Evolutionary conservation across 2,329 filamentous ascomycete genomes (phyloP).

Genomic region (Aspergillus thermomutatus): DNA sequence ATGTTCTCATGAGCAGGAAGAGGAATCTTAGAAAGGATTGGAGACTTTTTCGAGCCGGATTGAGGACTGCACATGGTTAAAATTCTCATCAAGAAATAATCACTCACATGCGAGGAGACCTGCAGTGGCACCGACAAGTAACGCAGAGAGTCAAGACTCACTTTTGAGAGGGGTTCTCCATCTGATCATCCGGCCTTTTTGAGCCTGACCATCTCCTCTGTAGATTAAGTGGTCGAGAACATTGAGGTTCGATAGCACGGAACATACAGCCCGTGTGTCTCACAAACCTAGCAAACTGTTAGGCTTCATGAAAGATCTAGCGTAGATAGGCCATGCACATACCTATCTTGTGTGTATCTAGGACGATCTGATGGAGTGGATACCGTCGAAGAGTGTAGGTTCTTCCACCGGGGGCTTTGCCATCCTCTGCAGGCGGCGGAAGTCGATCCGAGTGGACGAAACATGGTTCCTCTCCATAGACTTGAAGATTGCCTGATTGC

Average conservation of each 20-base stretch:
- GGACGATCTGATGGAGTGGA: constrained; percentile 3
- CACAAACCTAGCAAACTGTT: neutral
- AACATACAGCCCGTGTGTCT: neutral
- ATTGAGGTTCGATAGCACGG: neutral
- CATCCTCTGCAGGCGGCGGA: constrained; percentile 1
- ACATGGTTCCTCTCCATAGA: neutral
- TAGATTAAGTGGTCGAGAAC: constrained; percentile 3
- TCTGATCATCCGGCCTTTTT: constrained; percentile 19
- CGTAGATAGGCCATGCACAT: neutral
- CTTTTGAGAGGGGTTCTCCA: constrained; percentile 12
- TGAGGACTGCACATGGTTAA: constrained; percentile 16
- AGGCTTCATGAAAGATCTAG: neutral
- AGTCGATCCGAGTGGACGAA: neutral
- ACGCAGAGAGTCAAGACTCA: constrained; percentile 6
- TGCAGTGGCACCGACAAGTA: neutral
- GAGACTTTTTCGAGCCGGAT: constrained; percentile 24
- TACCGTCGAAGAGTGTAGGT: constrained; percentile 4
- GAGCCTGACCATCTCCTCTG: constrained; percentile 24
- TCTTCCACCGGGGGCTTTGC: constrained; percentile 1
- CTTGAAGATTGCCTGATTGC: constrained; percentile 7
- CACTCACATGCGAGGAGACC: neutral
- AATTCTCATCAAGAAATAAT: neutral
- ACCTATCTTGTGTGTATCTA: constrained; percentile 1
- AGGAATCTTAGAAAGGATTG: constrained; percentile 32
- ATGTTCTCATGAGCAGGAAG: constrained; percentile 72